Base-by-base conservation (phyloP, 2,329 filamentous ascomycete genomes). In the Gaeumannomyces tritici region DNA sequence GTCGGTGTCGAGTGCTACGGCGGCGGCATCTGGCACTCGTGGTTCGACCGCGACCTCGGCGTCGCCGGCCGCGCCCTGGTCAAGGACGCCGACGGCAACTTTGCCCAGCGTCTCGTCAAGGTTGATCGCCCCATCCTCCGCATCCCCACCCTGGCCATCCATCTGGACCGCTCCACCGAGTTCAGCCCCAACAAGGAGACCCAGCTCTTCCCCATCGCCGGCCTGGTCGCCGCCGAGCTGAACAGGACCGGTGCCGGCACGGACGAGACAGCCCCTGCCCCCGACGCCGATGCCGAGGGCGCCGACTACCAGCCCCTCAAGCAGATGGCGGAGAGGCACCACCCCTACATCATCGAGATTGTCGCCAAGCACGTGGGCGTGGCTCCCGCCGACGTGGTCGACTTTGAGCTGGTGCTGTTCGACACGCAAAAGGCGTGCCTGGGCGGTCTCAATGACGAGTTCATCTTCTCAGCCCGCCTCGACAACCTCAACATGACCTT, bases 401-500 rank as follows among this genome's bases (percentile, higher is more conserved):
- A 99, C 76, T 99, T 99, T 69, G 95, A 99, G 77, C 85, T 97
- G 69, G 85, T 97, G n/a, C 86, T 99, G 55, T 99, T 96, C 76
- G 95, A 99, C 74, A 96, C 92, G 12, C 95, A 99, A 71, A 90
- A 93, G 72, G 86, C 93, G 0, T 90, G 87, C 71, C 83, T 99
- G 21, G 95, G 95, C 64, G 95, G 95, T 47, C 77, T 99, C 67
- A 89, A 90, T 73, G 89, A 97, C 71, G 95, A 99, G 75, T 89
- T 99, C 73, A 90, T 99, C 77, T 97, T 93, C 79, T 96, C 93
- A 3, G 87, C 93, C n/a, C 88, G 95, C 57, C 83, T 99, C 62
- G 95, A 99, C 78, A 99, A 99, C 75, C 82, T 97, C 21, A 90
- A 91, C 76, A 96, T 96, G 90, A 96, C 93, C 12, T 98, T 92